Base-by-base conservation (phyloP, 257 asterid species). In the Linderniella brevidens region DNA sequence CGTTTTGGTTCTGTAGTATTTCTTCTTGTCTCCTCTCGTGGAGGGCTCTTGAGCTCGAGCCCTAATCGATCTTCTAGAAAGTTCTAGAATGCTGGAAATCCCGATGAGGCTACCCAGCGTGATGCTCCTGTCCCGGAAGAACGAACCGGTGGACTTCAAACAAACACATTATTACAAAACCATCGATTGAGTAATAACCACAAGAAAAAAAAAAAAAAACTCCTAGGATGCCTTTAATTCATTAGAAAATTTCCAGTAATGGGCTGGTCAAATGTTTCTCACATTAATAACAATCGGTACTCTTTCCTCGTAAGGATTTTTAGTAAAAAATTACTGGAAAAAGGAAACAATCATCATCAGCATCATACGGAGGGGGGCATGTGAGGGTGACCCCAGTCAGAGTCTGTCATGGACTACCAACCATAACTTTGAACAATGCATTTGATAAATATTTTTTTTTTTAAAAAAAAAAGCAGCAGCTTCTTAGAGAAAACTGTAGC, bases 121-220 rank as follows among this genome's bases (percentile, higher is more conserved):
- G 37, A 72, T 72, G 59, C 90, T 75, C 61, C 62, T 78, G 62
- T 78, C 86, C 19, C 55, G 90, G 55, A 81, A 81, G 73, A 81
- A 75, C 7, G 93, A 72, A 52, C 86, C 76, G 0, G 93, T 78
- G 17, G 93, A 78, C 93, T 80, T n/a, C n/a, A n/a, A n/a, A n/a
- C n/a, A n/a, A n/a, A n/a, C n/a, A n/a, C n/a, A n/a, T n/a, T n/a
- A n/a, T n/a, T n/a, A n/a, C n/a, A n/a, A n/a, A n/a, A n/a, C n/a
- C n/a, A n/a, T n/a, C n/a, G n/a, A n/a, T n/a, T n/a, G n/a, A 35
- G 41, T 19, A 18, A 13, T 38, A 49, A 18, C 11, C 8, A 17
- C 0, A 0, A 19, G 2, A 7, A 47, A 19, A 7, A 7, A 47
- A 9, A 5, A 17, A 13, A 13, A 13, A 0, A 44, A 12, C 13